Conservation (phyloP, 495 filamentous ascomycete genomes). For the Penicillium silybi region DNA sequence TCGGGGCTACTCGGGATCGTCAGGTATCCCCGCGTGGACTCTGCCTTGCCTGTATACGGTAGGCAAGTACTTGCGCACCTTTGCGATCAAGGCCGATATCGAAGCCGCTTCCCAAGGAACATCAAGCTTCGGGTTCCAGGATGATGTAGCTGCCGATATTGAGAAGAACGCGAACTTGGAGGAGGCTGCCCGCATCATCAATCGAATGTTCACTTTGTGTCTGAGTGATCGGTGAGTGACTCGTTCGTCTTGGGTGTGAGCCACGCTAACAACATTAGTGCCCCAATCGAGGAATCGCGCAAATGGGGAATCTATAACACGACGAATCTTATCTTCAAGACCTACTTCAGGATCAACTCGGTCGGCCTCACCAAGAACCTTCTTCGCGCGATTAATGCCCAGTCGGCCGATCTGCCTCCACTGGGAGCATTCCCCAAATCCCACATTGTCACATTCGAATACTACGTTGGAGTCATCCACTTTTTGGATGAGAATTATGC, state of each 20-base stretch:
- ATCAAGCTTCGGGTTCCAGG: conserved; percentile 51
- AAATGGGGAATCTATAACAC: conserved; percentile 97
- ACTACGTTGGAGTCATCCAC: conserved; percentile 83
- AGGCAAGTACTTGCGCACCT: conserved; percentile 76
- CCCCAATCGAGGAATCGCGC: conserved; percentile 79
- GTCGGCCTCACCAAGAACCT: conserved; percentile 88
- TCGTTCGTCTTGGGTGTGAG: background rate
- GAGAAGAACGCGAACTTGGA: conserved; percentile 78
- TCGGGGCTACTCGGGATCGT: conserved; percentile 64
- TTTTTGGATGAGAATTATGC: conserved; percentile 92
- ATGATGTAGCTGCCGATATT: conserved; percentile 68
- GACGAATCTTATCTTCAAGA: conserved; percentile 92
- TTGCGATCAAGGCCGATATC: conserved; percentile 82
- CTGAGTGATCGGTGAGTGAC: conserved; percentile 74
- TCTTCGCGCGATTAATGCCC: conserved; percentile 71
- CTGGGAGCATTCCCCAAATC: conserved; percentile 74
- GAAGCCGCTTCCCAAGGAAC: conserved; percentile 44
- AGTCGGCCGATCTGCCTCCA: conserved; percentile 69
- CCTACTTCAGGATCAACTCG: conserved; percentile 92
- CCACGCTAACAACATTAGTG: conserved; percentile 50
- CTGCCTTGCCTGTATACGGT: conserved; percentile 81
- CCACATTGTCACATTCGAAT: conserved; percentile 94
- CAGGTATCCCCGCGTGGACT: conserved; percentile 75
- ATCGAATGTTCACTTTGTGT: conserved; percentile 83
- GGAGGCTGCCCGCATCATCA: conserved; percentile 82